phyloP scores from a whole-genome alignment of 352 stramenopile genomes.

The Phytophthora boehmeriae region DNA sequence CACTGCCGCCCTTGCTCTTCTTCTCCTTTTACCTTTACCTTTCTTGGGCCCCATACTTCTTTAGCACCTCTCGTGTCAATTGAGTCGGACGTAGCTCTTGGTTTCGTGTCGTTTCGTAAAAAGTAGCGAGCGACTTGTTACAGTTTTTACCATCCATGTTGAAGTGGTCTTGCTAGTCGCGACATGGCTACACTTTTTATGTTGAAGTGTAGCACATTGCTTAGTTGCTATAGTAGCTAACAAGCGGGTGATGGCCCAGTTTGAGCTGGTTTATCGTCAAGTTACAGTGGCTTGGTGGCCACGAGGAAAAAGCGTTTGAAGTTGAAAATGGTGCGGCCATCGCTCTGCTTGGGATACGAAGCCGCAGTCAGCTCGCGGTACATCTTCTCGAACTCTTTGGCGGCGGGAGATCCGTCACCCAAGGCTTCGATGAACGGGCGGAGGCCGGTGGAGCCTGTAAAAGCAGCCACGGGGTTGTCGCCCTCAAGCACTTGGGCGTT shows the following conservation, averaged over 20 bases:
- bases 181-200: no score
- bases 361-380: conserved; percentile 61
- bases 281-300: conserved; percentile 35
- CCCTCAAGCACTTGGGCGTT: conserved; percentile 68
- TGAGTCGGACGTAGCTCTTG: neutral
- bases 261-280: no score
- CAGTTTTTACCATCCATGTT: conserved; percentile 15
- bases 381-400: conserved; percentile 44
- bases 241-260: neutral
- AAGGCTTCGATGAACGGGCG: conserved; percentile 64
- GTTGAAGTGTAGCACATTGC: no score
- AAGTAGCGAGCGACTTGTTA: neutral
- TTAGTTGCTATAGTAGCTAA: neutral
- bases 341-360: conserved; percentile 57
- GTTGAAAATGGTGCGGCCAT: conserved; percentile 64
- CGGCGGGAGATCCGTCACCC: conserved; percentile 26
- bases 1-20: conserved; percentile 51
- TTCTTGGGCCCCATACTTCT: conserved; percentile 70
- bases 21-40: conserved; percentile 48
- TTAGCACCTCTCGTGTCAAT: conserved; percentile 1
- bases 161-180: neutral
- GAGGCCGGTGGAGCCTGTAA: conserved; percentile 64
- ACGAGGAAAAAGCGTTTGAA: conserved; percentile 74
- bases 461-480: conserved; percentile 71
- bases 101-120: conserved; percentile 17